A percentile compares a stretch with the other conserved stretches of the same genome.
Evolutionary conservation across 1,284 basidiomycete species (phyloP).

Genomic region (Moesziomyces sp.): DNA sequence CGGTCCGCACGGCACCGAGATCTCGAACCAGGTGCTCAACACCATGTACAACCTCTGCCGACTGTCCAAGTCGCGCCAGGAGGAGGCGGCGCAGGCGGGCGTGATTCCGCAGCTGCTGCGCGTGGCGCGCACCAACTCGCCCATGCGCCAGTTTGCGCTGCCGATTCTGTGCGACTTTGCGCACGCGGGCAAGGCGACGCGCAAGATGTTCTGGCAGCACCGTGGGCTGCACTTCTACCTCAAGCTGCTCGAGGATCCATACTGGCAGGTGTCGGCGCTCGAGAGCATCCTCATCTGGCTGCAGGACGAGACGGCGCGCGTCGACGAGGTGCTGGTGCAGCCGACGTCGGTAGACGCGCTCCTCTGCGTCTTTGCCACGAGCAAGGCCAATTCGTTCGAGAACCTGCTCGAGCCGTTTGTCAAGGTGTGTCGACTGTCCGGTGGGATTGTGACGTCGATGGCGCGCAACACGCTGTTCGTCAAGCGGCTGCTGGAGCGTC

Average conservation of each 20-base stretch:
- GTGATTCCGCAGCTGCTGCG: constrained; percentile 89
- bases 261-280: constrained; percentile 93
- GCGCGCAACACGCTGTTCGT: constrained; percentile 82
- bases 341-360: constrained; percentile 77
- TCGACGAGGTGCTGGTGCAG: constrained; percentile 87
- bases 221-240: constrained; percentile 76
- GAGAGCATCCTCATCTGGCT: constrained; percentile 93
- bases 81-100: constrained; percentile 94
- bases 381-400: constrained; percentile 90
- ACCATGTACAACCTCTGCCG: constrained; percentile 64
- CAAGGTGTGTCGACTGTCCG: constrained; percentile 84
- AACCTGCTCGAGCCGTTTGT: constrained; percentile 83
- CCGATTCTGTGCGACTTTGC: constrained; percentile 84
- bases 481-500: constrained; percentile 84
- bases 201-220: constrained; percentile 66
- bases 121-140: constrained; percentile 86
- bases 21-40: constrained; percentile 63
- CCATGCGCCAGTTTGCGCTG: constrained; percentile 93
- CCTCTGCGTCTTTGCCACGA: constrained; percentile 82
- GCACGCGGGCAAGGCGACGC: constrained; percentile 58
- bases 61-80: constrained; percentile 73
- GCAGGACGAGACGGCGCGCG: constrained; percentile 90
- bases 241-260: constrained; percentile 85
- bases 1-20: constrained; percentile 80
- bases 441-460: constrained; percentile 78